Percentiles rank a stretch among this genome's conserved stretches.
These are phyloP conservation scores for Trametes sanguinea DNA, from an alignment of 768 basidiomycete species.

Conservation along the genomic window DNA sequence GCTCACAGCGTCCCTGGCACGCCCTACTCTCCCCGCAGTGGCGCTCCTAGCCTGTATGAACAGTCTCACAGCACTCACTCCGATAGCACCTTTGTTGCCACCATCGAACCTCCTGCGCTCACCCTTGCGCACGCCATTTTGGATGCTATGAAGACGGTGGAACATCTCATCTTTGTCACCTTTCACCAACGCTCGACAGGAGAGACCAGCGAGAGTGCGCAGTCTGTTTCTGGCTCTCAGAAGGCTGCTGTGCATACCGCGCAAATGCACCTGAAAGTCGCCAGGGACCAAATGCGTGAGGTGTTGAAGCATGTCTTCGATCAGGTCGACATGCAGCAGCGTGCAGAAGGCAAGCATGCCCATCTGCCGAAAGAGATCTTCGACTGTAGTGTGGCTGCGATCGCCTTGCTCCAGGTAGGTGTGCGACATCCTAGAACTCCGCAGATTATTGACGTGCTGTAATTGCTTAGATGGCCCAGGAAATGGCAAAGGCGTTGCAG, in stretches of 20 bases:
- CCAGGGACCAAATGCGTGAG: slow-evolving; percentile 32
- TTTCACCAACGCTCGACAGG: slow-evolving; percentile 29
- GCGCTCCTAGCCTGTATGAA: slow-evolving; percentile 9
- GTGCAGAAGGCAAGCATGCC: slow-evolving; percentile 21
- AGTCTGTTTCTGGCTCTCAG: slow-evolving; percentile 13
- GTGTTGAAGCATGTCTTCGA: slow-evolving; percentile 38
- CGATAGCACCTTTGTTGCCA: slow-evolving; percentile 31
- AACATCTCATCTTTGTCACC: slow-evolving; percentile 35
- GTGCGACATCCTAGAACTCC: too few relatives aligned
- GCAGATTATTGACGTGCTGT: too few relatives aligned
- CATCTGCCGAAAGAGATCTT: slow-evolving; percentile 34
- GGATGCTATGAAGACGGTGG: slow-evolving; percentile 38
- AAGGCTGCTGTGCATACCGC: slow-evolving; percentile 19
- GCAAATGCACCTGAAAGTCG: slow-evolving; percentile 28
- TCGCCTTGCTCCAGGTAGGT: slow-evolving; percentile 47
- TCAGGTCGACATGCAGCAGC: slow-evolving; percentile 32
- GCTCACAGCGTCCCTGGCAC: slow-evolving; percentile 14
- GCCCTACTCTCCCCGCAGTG: slow-evolving; percentile 16
- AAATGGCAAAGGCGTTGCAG: slow-evolving; percentile 39
- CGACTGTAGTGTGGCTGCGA: slow-evolving; percentile 43
- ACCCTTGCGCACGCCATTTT: slow-evolving; percentile 39
- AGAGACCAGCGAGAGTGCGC: slow-evolving; percentile 5
- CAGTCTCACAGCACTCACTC: neutral
- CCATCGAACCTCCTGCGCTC: slow-evolving; percentile 31
- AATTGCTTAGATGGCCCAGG: slow-evolving; percentile 44